phyloP scores from a whole-genome alignment of 495 filamentous ascomycete genomes.

The Sabuloglossum arenarium region DNA sequence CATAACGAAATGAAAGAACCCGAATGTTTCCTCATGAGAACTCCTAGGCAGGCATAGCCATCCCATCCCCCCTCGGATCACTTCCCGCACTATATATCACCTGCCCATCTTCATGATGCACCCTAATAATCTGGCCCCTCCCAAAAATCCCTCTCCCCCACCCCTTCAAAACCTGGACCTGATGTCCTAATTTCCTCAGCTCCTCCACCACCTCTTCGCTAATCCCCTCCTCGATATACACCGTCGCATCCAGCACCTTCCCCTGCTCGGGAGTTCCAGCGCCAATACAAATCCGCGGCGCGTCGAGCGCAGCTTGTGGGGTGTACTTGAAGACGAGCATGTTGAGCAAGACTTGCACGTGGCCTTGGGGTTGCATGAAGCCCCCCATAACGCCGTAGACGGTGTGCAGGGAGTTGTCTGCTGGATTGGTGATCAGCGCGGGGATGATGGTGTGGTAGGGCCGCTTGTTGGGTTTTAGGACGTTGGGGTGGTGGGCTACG shows the following conservation, averaged over 20 bases:
- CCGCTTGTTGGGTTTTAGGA: constrained; percentile 57
- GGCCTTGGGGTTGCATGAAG: constrained; percentile 97
- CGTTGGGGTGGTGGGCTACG: constrained; percentile 47
- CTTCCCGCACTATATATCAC: constrained; percentile 69
- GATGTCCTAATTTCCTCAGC: constrained; percentile 48
- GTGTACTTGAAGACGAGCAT: constrained; percentile 69
- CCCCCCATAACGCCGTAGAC: constrained; percentile 96
- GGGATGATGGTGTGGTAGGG: constrained; percentile 98
- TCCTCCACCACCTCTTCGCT: constrained; percentile 40
- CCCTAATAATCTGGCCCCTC: constrained; percentile 71
- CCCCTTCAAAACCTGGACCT: constrained; percentile 44
- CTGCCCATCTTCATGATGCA: constrained; percentile 45
- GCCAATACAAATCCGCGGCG: constrained; percentile 69
- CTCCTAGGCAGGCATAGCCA: constrained; percentile 39
- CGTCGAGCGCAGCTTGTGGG: constrained; percentile 78
- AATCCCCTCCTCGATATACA: constrained; percentile 79
- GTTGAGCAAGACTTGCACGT: constrained; percentile 85
- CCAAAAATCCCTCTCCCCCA: constrained; percentile 60
- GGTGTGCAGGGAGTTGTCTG: constrained; percentile 50
- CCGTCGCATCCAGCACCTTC: constrained; percentile 30
- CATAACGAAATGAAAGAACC: too few species aligned
- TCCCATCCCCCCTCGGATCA: constrained; percentile 76
- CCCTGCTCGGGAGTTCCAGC: constrained; percentile 38
- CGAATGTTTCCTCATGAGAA: too few species aligned
- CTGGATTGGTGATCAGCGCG: constrained; percentile 59